Base-by-base conservation (phyloP, 1,284 basidiomycete species). In the Puccinia polysora region DNA sequence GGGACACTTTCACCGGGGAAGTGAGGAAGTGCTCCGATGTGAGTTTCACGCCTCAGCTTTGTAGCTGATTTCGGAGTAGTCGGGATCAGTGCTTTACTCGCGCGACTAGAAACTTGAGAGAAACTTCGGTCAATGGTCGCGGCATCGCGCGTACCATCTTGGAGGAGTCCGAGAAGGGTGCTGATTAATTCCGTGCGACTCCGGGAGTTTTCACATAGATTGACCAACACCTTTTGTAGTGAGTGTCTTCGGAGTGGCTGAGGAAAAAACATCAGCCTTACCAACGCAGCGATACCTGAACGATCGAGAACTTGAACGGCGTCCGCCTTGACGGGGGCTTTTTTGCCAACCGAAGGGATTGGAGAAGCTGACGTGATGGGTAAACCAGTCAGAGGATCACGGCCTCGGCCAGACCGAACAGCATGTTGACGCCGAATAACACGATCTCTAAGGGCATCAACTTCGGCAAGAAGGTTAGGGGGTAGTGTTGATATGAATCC, bases 211-310 rank as follows among this genome's bases (percentile, higher is more conserved):
- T 98, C 93, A 80, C 93, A 97, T 4, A 99, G 84, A 79, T 98
- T 95, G 75, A 91, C 88, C 32, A 99, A 86, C 1, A 97, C 89
- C 79, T 90, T 89, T 81, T 92, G 90, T 23, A 99, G 84, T 25
- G 89, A 82, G 47, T 86, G 89, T 81, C 92, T 91, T 81, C 87
- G 88, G 74, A 91, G 83, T 49, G 93, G 88, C 76, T 97, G 90
- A 5, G 95, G 96, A 84, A 94, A 97, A 84, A 97, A 98, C 23
- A 99, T 85, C 7, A 98, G 85, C 38, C 95, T 88, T 38, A 97
- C 87, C 6, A 98, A 86, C 25, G 90, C 88, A 0, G 94, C 90
- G 59, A 98, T 86, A 5, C 93, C 91, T 20, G 86, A 81, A 78
- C 91, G 95, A 80, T 99, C 96, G 43, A 99, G 85, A 2, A 99